Evolutionary conservation across 768 basidiomycete genomes (phyloP).

Genomic region (Trametes coccinea): DNA sequence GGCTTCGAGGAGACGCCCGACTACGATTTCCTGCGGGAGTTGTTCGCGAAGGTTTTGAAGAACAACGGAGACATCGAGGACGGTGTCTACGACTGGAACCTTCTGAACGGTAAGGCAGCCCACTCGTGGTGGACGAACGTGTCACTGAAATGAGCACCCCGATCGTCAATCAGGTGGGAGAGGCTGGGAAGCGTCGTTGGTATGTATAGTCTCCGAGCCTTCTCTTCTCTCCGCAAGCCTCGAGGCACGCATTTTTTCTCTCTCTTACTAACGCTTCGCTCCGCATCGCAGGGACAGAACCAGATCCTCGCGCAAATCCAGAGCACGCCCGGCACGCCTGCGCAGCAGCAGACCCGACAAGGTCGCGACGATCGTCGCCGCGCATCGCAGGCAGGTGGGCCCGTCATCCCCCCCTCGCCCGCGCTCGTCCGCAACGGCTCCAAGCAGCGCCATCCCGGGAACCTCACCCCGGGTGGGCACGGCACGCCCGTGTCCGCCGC

Average conservation of each 20-base stretch:
- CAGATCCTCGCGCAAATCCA: conserved; percentile 69
- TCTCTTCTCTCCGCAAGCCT: not conserved
- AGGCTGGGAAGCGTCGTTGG: conserved; percentile 88
- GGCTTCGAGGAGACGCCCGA: conserved; percentile 99
- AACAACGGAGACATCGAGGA: conserved; percentile 90
- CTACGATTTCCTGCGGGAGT: conserved; percentile 95
- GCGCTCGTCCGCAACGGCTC: conserved; percentile 77
- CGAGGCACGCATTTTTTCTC: conserved; percentile 1
- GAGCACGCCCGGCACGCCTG: conserved; percentile 45
- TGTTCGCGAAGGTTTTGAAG: conserved; percentile 93
- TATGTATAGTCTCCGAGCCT: conserved; percentile 38
- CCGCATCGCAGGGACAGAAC: conserved; percentile 51
- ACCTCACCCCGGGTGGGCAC: conserved; percentile 60
- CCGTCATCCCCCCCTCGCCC: conserved; percentile 70
- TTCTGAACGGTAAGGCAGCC: conserved; percentile 66
- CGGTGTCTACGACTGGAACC: conserved; percentile 95
- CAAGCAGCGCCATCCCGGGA: conserved; percentile 61
- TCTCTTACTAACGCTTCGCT: conserved; percentile 1
- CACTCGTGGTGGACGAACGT: conserved; percentile 1
- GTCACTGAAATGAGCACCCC: conserved; percentile 4
- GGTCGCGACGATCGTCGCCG: conserved; percentile 55
- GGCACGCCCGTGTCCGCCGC: conserved; percentile 71
- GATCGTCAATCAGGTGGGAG: conserved; percentile 61
- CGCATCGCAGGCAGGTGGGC: conserved; percentile 54
- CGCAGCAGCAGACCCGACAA: conserved; percentile 29